Evolutionary conservation across 352 stramenopile species (phyloP).

Genomic region (Pythium volutum): DNA sequence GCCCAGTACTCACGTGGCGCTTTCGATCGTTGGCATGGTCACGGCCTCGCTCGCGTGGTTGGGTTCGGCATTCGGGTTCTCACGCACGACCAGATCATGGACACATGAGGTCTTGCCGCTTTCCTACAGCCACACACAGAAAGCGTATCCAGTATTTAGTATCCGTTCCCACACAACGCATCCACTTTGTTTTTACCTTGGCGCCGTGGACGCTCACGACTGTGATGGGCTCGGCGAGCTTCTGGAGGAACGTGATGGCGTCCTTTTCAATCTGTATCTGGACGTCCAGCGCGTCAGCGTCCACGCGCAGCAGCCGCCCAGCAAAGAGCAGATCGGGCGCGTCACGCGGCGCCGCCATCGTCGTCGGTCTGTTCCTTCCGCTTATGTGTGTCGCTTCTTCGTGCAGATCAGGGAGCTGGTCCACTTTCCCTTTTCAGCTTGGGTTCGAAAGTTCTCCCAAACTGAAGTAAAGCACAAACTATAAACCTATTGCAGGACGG

Average conservation of each 20-base stretch:
- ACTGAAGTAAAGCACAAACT: background rate
- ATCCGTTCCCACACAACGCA: too few relatives aligned
- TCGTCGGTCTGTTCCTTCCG: background rate
- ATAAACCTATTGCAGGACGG: conserved; percentile 22
- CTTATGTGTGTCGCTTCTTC: background rate
- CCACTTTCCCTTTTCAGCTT: background rate
- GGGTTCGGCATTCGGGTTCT: conserved; percentile 20
- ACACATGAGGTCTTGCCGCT: conserved; percentile 54
- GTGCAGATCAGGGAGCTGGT: background rate
- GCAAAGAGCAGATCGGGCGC: conserved; percentile 56
- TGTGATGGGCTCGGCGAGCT: conserved; percentile 56
- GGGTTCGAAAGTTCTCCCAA: background rate
- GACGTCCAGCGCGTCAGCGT: conserved; percentile 37
- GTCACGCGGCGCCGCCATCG: conserved; percentile 10
- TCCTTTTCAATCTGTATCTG: conserved; percentile 73
- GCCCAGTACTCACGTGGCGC: conserved; percentile 13
- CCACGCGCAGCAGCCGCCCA: conserved; percentile 56
- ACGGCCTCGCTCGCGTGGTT: background rate
- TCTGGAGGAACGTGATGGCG: conserved; percentile 70
- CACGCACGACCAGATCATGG: conserved; percentile 37
- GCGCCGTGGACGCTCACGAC: conserved; percentile 68
- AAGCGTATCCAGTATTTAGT: background rate
- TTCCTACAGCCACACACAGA: conserved; percentile 19
- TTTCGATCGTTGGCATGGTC: conserved; percentile 5
- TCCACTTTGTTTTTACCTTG: conserved; percentile 23